Evolutionary conservation across 352 stramenopile species (phyloP).

Genomic region (Globisporangium nunn): DNA sequence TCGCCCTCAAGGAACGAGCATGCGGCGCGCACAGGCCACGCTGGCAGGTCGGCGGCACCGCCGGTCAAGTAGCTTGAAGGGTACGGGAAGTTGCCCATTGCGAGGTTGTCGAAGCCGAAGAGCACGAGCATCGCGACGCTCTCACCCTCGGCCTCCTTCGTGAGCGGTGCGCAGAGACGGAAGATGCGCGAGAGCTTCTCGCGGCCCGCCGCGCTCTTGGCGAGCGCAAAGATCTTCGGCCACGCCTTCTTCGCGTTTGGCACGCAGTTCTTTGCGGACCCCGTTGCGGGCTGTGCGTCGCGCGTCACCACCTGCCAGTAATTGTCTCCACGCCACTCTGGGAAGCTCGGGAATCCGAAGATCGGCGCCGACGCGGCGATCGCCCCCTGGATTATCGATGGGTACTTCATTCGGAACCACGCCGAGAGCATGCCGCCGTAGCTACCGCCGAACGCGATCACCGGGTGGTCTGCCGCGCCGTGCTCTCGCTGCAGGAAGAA

Average conservation of each 20-base stretch:
- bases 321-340: constrained; percentile 53
- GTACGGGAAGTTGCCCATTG: constrained; percentile 95
- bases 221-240: constrained; percentile 65
- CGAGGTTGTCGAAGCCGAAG: constrained; percentile 89
- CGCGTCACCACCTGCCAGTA: constrained; percentile 82
- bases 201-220: constrained; percentile 47
- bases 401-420: constrained; percentile 96
- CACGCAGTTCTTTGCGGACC: constrained; percentile 68
- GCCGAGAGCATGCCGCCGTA: constrained; percentile 94
- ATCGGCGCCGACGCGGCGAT: constrained; percentile 94
- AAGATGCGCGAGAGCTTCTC: constrained; percentile 54
- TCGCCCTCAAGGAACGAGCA: constrained; percentile 64
- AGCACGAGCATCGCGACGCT: constrained; percentile 66
- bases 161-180: constrained; percentile 55
- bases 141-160: constrained; percentile 32
- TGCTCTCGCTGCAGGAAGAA: constrained; percentile 75
- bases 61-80: constrained; percentile 90
- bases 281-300: constrained; percentile 60
- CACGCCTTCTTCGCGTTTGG: constrained; percentile 80
- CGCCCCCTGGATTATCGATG: constrained; percentile 83
- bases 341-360: constrained; percentile 76
- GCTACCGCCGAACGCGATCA: constrained; percentile 93
- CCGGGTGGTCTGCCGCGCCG: constrained; percentile 59
- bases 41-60: constrained; percentile 61
- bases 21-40: constrained; percentile 90